These are phyloP conservation scores for Rosa hybrid DNA, from an alignment of 331 rosid species.

Conservation along the genomic window DNA sequence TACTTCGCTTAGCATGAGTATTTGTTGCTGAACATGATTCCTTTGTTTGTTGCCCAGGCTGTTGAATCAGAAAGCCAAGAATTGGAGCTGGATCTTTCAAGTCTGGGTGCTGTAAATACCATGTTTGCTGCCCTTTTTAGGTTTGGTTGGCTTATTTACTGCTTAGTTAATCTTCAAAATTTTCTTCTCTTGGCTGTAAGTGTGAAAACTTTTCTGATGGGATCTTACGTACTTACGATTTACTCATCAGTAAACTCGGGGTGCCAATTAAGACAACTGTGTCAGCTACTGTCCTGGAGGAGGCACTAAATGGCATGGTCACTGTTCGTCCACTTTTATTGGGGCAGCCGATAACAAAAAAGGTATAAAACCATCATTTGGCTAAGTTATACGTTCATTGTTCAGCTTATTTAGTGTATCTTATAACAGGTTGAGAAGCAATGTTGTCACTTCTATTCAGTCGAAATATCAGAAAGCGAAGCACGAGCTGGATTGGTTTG, in stretches of 20 bases:
- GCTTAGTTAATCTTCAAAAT: slow-evolving; percentile 6
- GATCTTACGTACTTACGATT: slow-evolving; percentile 8
- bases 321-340: slow-evolving; percentile 65
- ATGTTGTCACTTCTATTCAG: slow-evolving; percentile 91
- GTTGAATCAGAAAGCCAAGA: slow-evolving; percentile 93
- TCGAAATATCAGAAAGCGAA: slow-evolving; percentile 78
- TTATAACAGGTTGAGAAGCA: slow-evolving; percentile 91
- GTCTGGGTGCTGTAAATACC: slow-evolving; percentile 92
- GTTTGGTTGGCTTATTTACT: slow-evolving; percentile 36
- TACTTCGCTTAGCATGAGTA: slow-evolving; percentile 8
- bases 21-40: slow-evolving; percentile 16
- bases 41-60: slow-evolving; percentile 55
- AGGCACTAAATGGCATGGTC: slow-evolving; percentile 81
- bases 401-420: slow-evolving; percentile 18
- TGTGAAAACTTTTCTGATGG: not conserved
- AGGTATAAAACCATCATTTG: slow-evolving; percentile 43
- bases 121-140: slow-evolving; percentile 99
- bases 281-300: slow-evolving; percentile 92
- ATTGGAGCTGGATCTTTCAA: slow-evolving; percentile 95
- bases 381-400: not conserved
- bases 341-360: slow-evolving; percentile 66
- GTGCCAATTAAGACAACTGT: slow-evolving; percentile 98
- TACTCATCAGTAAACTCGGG: slow-evolving; percentile 78
- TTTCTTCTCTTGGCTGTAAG: not conserved
- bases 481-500: slow-evolving; percentile 90